Conservation (phyloP, 2,329 filamentous ascomycete genomes). For the Colletotrichum somersetense region DNA sequence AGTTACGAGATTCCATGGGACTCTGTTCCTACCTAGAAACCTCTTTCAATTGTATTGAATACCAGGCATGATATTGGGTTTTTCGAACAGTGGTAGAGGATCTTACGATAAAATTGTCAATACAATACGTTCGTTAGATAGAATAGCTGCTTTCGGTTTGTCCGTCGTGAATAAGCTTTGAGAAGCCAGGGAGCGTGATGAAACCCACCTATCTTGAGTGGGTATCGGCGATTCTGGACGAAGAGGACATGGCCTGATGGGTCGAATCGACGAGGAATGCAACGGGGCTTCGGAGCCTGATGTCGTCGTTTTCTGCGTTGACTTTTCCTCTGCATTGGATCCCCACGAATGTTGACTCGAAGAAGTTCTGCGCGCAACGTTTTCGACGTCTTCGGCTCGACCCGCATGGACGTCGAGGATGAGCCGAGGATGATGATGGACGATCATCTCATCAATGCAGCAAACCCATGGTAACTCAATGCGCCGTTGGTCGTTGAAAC, state of each 20-base stretch:
- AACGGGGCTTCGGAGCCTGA: not conserved
- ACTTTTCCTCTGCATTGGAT: not conserved
- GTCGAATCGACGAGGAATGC: not conserved
- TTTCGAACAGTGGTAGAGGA: no score
- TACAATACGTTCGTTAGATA: no score
- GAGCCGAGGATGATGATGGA: no score
- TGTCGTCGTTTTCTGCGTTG: not conserved
- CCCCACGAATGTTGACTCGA: not conserved
- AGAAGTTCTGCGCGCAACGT: not conserved
- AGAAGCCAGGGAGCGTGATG: not conserved
- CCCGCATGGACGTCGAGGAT: not conserved
- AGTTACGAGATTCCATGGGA: no score
- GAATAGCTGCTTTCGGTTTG: no score
- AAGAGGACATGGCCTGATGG: not conserved
- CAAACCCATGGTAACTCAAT: slow-evolving; percentile 4
- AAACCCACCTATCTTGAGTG: not conserved
- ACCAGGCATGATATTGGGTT: no score
- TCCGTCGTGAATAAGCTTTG: not conserved
- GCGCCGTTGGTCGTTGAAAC: slow-evolving; percentile 20
- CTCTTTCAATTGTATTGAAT: no score
- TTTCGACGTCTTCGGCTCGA: not conserved
- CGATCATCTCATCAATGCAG: not conserved
- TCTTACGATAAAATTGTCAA: no score
- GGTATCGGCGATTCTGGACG: not conserved
- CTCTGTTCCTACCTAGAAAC: no score